A percentile compares a stretch with the other conserved stretches of the same genome.
Evolutionary conservation across 805 yeast species (phyloP).

Genomic region (Lipomyces sp.): DNA sequence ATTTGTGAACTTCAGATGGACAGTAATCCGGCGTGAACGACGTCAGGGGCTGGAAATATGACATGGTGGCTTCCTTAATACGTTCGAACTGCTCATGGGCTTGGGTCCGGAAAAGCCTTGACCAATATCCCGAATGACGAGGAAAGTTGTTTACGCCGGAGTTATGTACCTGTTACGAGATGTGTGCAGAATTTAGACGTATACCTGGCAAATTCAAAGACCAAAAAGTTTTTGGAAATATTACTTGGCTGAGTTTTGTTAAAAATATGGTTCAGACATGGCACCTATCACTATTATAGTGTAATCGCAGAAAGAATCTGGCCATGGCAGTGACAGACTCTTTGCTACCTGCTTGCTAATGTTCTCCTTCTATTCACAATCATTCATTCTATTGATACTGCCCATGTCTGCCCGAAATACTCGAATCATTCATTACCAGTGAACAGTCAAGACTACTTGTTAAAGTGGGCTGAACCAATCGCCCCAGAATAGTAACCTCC

Average conservation of each 20-base stretch:
- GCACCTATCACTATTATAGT: background rate
- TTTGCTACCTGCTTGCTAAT: background rate
- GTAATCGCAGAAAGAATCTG: background rate
- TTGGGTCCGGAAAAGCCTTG: background rate
- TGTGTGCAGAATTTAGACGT: no score
- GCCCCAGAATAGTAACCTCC: background rate
- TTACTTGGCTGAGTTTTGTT: no score
- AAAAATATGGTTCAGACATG: no score
- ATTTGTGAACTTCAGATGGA: slow-evolving; percentile 50
- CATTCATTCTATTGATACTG: background rate
- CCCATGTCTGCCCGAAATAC: background rate
- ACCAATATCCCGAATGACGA: background rate
- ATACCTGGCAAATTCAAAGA: no score
- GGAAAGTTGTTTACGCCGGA: background rate
- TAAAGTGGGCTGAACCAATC: background rate
- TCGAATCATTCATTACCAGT: background rate
- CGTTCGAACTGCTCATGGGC: background rate
- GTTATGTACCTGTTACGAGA: background rate
- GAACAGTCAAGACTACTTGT: background rate
- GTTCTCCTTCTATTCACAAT: background rate
- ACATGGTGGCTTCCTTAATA: background rate
- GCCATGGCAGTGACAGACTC: background rate
- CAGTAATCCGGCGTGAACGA: slow-evolving; percentile 23
- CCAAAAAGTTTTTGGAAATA: no score
- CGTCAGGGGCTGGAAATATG: slow-evolving; percentile 8